Evolutionary conservation across 202 grass and related monocot genomes (phyloP), one percentile per base, ranked within the genome.

Genomic region (Carex sylvatica): DNA sequence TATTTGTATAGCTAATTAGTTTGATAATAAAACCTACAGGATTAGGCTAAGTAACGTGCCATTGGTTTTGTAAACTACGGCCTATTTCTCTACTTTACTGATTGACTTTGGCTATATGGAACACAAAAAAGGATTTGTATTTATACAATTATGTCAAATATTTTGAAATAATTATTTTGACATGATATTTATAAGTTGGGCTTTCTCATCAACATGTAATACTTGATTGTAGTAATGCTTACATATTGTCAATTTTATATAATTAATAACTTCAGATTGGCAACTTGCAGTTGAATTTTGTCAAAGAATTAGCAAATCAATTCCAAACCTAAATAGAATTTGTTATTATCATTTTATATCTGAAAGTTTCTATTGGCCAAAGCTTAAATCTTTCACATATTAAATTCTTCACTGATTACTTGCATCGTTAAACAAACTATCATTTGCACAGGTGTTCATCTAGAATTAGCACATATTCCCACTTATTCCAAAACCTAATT

Each of bases 171-270:
- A 44, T 53, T 30, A 26, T 24, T 74, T 74, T 30, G 0, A 19
- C 12, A 53, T 54, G 23, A 28, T 74, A 7, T 30, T 52, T 74
- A 9, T 68, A n/a, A 65, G 20, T 54, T 66, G n/a, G 33, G 13
- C 38, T 51, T 81, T 81, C 19, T 53, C 61, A 52, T 66, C 40
- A 81, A 26, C 20, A 26, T 49, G 60, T 65, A 44, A 81, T 66
- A 51, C 42, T 47, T 51, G 3, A 12, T 14, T 26, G 9, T 15
- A 71, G n/a, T 73, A 49, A 49, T 71, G n/a, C n/a, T n/a, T n/a
- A n/a, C 74, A 58, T 56, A 77, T 56, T 28, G 15, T 56, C 28
- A 75, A 36, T 76, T 20, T 77, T 58, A 30, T 36, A 59, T 77
- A 59, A 30, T 36, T 59, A 58, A 38, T 38, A 53, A 58, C 30